Evolutionary conservation across 2,329 filamentous ascomycete species (phyloP).

Genomic region (Lecanicillium sp.): DNA sequence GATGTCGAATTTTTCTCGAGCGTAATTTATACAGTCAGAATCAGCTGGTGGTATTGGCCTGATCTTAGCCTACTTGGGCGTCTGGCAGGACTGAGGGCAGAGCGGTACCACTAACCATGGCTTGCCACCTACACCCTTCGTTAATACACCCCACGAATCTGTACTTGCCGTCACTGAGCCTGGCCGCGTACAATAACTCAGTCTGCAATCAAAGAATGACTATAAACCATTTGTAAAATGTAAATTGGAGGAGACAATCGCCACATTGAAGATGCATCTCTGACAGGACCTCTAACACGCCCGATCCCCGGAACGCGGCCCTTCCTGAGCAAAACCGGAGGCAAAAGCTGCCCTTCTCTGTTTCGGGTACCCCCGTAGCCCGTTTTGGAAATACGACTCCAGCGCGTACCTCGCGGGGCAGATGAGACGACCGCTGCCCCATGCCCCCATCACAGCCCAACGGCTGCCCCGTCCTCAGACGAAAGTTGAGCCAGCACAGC

Average conservation of each 20-base stretch:
- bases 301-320: not conserved
- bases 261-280: slow-evolving; percentile 6
- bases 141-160: too few species aligned
- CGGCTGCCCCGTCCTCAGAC: not conserved
- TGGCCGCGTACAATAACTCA: not conserved
- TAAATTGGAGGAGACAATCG: slow-evolving; percentile 7
- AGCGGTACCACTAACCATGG: too few species aligned
- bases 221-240: not conserved
- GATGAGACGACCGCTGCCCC: slow-evolving; percentile 3
- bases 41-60: too few species aligned
- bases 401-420: not conserved
- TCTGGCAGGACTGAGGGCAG: too few species aligned
- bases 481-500: not conserved
- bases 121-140: too few species aligned
- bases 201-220: not conserved
- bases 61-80: too few species aligned
- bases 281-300: slow-evolving; percentile 5
- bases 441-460: not conserved
- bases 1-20: not conserved
- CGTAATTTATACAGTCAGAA: too few species aligned
- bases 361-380: slow-evolving; percentile 3
- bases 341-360: not conserved
- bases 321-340: not conserved
- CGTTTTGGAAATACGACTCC: slow-evolving; percentile 7
- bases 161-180: too few species aligned